phyloP scores from a whole-genome alignment of 768 basidiomycete species.

The Cubamyces lactineus region DNA sequence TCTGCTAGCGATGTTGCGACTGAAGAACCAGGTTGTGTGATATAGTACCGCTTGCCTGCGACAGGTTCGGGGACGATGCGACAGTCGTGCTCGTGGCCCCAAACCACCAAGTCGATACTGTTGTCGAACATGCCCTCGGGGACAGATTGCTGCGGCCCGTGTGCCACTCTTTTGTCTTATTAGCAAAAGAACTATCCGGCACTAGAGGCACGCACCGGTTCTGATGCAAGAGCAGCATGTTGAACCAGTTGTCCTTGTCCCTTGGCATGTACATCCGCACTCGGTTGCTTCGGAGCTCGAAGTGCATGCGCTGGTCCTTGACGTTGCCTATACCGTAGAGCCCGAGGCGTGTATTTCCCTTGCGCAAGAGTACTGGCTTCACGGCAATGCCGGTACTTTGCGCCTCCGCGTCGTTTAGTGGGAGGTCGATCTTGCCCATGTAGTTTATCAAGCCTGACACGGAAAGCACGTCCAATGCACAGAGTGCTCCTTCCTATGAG shows the following conservation, averaged over 20 bases:
- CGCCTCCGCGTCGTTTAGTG: slow-evolving; percentile 68
- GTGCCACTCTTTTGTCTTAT: slow-evolving; percentile 69
- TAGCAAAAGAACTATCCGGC: not conserved
- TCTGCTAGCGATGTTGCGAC: slow-evolving; percentile 94
- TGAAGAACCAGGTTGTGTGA: slow-evolving; percentile 93
- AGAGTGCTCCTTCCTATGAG: slow-evolving; percentile 87
- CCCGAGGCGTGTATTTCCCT: slow-evolving; percentile 85
- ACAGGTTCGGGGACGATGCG: slow-evolving; percentile 89
- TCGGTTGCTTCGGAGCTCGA: slow-evolving; percentile 89
- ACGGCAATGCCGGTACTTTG: slow-evolving; percentile 79
- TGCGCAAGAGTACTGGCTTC: slow-evolving; percentile 86
- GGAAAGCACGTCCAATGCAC: slow-evolving; percentile 92
- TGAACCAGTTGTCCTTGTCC: slow-evolving; percentile 93
- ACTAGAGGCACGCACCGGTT: slow-evolving; percentile 67
- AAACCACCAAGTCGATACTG: slow-evolving; percentile 88
- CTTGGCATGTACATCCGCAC: slow-evolving; percentile 96
- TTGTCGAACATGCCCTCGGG: slow-evolving; percentile 99
- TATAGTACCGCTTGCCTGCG: slow-evolving; percentile 87
- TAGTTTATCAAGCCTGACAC: slow-evolving; percentile 95
- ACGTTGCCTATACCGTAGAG: slow-evolving; percentile 97
- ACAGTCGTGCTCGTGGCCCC: slow-evolving; percentile 99
- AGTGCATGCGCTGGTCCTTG: slow-evolving; percentile 96
- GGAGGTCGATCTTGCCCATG: slow-evolving; percentile 95
- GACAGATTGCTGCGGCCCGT: slow-evolving; percentile 92
- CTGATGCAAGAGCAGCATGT: slow-evolving; percentile 91